phyloP scores from a whole-genome alignment of 1,139 yeast species.

The Blastobotrys malaysiensis region DNA sequence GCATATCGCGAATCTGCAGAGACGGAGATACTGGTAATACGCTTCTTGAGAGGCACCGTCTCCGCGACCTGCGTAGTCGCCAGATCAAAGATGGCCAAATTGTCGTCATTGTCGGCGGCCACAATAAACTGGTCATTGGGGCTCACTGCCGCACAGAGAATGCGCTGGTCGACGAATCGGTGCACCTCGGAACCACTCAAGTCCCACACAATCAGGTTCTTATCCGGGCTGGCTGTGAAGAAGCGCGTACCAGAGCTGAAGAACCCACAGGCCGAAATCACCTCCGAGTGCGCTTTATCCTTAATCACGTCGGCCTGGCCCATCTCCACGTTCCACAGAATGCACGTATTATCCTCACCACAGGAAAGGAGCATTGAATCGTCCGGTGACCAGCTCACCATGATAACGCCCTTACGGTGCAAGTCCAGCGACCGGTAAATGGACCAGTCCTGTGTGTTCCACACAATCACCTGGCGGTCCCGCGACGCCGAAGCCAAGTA shows the following conservation, averaged over 20 bases:
- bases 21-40: constrained; percentile 45
- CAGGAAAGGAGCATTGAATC: constrained; percentile 65
- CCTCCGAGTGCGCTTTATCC: constrained; percentile 18
- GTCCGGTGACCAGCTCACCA: constrained; percentile 68
- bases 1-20: constrained; percentile 45
- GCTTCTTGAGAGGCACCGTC: constrained; percentile 38
- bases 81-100: constrained; percentile 49
- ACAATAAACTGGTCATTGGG: constrained; percentile 59
- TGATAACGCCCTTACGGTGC: constrained; percentile 58
- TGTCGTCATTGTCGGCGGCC: constrained; percentile 58
- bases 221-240: constrained; percentile 74
- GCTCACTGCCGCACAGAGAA: constrained; percentile 63
- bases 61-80: constrained; percentile 31
- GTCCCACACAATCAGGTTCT: constrained; percentile 60
- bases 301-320: constrained; percentile 2
- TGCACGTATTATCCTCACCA: constrained; percentile 59
- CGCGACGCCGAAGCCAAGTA: constrained; percentile 72
- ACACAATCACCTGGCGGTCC: constrained; percentile 60
- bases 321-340: constrained; percentile 54
- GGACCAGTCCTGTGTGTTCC: constrained; percentile 58
- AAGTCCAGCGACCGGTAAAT: constrained; percentile 40
- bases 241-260: constrained; percentile 56
- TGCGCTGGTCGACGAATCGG: constrained; percentile 44
- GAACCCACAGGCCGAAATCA: constrained; percentile 70
- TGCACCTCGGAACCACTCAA: constrained; percentile 39